Evolutionary conservation across 2,329 filamentous ascomycete species (phyloP).

Genomic region (Rachicladosporium sp.): DNA sequence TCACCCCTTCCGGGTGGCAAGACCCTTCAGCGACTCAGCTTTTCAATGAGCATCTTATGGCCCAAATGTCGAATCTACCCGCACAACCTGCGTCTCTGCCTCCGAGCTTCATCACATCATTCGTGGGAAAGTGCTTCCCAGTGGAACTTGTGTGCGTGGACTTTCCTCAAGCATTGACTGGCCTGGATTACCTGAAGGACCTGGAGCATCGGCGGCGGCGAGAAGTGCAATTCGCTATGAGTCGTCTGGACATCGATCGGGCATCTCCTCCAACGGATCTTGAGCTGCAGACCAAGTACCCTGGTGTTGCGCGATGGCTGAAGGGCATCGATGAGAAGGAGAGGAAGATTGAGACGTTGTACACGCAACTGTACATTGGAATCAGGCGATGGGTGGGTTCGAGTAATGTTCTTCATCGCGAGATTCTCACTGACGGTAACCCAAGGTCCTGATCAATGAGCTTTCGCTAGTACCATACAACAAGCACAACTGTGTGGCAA

Average conservation of each 20-base stretch:
- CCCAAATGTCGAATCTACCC: conserved; percentile 46
- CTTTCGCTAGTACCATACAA: conserved; percentile 50
- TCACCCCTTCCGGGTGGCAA: conserved; percentile 17
- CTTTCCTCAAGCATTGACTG: conserved; percentile 53
- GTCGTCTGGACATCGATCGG: conserved; percentile 40
- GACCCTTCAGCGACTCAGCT: conserved; percentile 25
- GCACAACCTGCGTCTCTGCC: conserved; percentile 50
- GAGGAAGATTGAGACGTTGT: conserved; percentile 41
- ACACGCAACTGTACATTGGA: conserved; percentile 49
- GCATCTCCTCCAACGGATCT: conserved; percentile 36
- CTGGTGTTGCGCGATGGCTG: conserved; percentile 45
- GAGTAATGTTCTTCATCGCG: not conserved
- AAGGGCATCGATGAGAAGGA: conserved; percentile 32
- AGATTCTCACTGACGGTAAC: conserved; percentile 1
- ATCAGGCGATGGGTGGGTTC: conserved; percentile 49
- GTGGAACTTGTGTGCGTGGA: conserved; percentile 45
- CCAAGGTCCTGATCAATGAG: conserved; percentile 51
- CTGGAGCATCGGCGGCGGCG: conserved; percentile 47
- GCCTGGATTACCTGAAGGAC: conserved; percentile 54
- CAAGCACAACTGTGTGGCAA: conserved; percentile 53
- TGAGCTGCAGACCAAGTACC: conserved; percentile 38
- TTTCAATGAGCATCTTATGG: conserved; percentile 40
- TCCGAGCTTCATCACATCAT: conserved; percentile 49
- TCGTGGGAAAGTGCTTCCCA: conserved; percentile 48
- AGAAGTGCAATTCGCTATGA: conserved; percentile 44